Base-by-base conservation (phyloP, 805 yeast genomes). In the Candida arabinofermentans region DNA sequence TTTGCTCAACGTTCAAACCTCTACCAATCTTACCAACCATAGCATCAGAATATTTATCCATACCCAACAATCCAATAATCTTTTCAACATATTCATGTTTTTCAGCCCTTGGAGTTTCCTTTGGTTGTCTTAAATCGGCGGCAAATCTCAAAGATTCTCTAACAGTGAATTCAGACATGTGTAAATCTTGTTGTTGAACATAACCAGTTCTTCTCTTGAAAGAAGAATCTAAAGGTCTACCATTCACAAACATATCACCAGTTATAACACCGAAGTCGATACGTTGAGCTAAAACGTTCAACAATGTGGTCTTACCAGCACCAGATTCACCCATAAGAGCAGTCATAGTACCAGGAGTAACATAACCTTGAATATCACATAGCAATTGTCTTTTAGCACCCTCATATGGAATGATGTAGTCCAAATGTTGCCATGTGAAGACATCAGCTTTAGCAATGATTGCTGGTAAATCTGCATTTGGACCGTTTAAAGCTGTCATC, bases 291-390 rank as follows among this genome's bases (percentile, higher is more conserved):
- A 76, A 64, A 24, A 72, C 70, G 49, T 76, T 76, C 49, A 76
- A 65, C 44, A 76, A 57, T 10, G 82, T 76, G 2, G 82, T 76
- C 53, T 76, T 76, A 56, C 82, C 82, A 13, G 82, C 81, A 54
- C 82, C 82, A 12, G 80, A 74, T 52, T 74, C 81, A 47, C 82
- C 82, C 81, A 76, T 76, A 35, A 76, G 60, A 3, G 82, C 81
- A 35, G 81, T 76, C 62, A 76, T 61, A 13, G 72, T 66, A 39
- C 82, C 82, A 5, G 82, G 80, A 27, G 64, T 62, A 53, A 68
- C 64, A 55, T 62, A 69, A 44, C 74, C 74, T 40, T 69, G 69
- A 47, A 69, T 58, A 41, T 66, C 54, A 49, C 68, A 65, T 51
- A 78, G 63, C 47, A 74, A 60, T 41, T 61, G 61, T 45, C 74